These are phyloP conservation scores for Nidula microcarpa DNA, from an alignment of 768 basidiomycete species.

Conservation along the genomic window DNA sequence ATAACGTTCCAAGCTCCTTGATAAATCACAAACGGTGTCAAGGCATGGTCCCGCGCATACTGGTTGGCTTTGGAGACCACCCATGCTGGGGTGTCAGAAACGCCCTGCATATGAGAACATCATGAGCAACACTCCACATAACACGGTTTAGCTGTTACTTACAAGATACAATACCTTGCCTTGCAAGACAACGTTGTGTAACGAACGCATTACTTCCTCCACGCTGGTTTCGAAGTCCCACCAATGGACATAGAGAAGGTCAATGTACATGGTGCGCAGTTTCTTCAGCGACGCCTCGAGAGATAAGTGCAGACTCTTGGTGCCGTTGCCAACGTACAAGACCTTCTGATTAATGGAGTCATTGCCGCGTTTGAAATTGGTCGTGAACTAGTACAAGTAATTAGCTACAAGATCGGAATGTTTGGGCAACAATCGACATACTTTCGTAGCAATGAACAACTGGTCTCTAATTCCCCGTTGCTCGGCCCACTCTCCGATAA, in stretches of 20 bases:
- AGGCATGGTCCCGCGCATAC: neutral
- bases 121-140: no score
- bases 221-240: conserved; percentile 45
- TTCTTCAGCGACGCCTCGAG: conserved; percentile 38
- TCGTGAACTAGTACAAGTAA: conserved; percentile 16
- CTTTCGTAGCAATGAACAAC: conserved; percentile 42
- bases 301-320: conserved; percentile 8
- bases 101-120: conserved; percentile 5
- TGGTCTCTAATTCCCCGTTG: conserved; percentile 40
- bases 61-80: conserved; percentile 8
- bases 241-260: neutral
- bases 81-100: conserved; percentile 7
- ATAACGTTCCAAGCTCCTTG: conserved; percentile 9
- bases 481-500: conserved; percentile 31
- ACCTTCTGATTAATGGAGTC: conserved; percentile 23
- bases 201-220: conserved; percentile 52
- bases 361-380: conserved; percentile 20
- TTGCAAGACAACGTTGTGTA: conserved; percentile 45
- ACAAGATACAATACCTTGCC: conserved; percentile 45
- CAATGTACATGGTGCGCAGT: conserved; percentile 34
- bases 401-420: neutral
- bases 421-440: conserved; percentile 5
- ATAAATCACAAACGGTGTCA: conserved; percentile 9
- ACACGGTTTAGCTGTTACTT: no score
- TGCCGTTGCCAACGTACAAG: conserved; percentile 32